Percentiles rank a stretch among this genome's conserved stretches.
Conservation (phyloP, 2,329 filamentous ascomycete species). For the Neofusicoccum ribis region DNA sequence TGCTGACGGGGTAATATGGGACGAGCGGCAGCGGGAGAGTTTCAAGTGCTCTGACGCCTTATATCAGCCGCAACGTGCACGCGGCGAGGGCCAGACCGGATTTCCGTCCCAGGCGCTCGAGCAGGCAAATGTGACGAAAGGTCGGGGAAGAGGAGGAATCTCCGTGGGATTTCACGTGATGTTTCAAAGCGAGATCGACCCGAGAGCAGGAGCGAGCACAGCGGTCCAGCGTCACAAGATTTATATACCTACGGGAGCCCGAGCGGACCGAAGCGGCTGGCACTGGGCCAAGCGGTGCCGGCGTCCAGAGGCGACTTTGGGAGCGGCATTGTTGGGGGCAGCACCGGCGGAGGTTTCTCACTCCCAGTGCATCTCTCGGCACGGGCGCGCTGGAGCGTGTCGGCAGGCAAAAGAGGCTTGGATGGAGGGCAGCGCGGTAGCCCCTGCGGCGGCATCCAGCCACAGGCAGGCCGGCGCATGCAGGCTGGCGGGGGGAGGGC, state of each 20-base stretch:
- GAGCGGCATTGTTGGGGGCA: not conserved
- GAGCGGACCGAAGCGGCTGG: not conserved
- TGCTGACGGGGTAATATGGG: slow-evolving; percentile 3
- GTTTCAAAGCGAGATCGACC: not conserved
- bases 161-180: slow-evolving; percentile 12
- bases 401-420: slow-evolving; percentile 1
- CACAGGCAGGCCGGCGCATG: not conserved
- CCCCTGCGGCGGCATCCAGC: slow-evolving; percentile 14
- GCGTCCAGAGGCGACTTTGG: slow-evolving; percentile 1
- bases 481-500: not conserved
- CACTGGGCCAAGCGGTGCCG: not conserved
- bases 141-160: slow-evolving; percentile 17
- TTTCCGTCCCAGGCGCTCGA: not conserved
- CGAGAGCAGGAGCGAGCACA: not conserved
- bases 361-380: slow-evolving; percentile 5
- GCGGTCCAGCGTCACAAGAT: not conserved
- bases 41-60: slow-evolving; percentile 1
- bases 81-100: slow-evolving; percentile 4
- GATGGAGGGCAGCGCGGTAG: not conserved
- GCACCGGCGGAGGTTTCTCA: slow-evolving; percentile 12
- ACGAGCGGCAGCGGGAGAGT: not conserved
- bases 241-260: not conserved
- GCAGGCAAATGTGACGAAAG: slow-evolving; percentile 16
- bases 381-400: slow-evolving; percentile 6
- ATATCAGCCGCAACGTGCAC: slow-evolving; percentile 17